Base-by-base conservation (phyloP, 2,329 filamentous ascomycete genomes). In the Pseudopithomyces chartarum region DNA sequence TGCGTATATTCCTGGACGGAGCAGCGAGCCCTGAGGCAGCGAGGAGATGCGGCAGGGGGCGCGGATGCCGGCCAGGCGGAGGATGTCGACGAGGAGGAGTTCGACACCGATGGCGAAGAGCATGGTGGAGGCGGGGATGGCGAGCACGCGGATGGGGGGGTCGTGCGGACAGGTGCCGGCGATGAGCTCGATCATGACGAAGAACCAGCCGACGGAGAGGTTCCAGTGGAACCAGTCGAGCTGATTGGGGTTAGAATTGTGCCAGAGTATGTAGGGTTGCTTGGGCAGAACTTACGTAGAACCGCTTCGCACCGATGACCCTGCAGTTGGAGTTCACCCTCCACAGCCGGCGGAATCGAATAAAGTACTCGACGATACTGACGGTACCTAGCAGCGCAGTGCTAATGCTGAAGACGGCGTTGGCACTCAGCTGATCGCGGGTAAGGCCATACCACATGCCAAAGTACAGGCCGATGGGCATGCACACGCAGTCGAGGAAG, bases 391-490 rank as follows among this genome's bases (percentile, higher is more conserved):
- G 73, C 22, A 80, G 71, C 1, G 79, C 82, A 1, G 82, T 84
- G 61, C 82, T 82, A 61, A 85, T 84, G 59, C 79, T 81, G 72
- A 84, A 84, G 63, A 83, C 76, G 34, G 79, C 77, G 49, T 82
- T 83, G 43, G 79, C 78, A 0, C 78, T 79, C 32, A 87, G 67
- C 54, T 74, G 64, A 23, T 73, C 71, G 26, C 71, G 58, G 58
- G 78, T 74, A 10, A 84, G 82, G 59, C 78, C 79, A 60, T 87
- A 87, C 82, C 83, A 86, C 36, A 88, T 76, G 47, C 81, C 78
- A 76, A 84, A 88, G 73, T 87, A 88, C 2, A 88, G 76, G 2
- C 78, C 80, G 56, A 87, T 78, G 17, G 85, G 85, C 73, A 86
- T 83, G 55, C 77, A 81, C 57, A 86, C 76, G 49, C 81, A 84